Base-by-base conservation (phyloP, 2,329 filamentous ascomycete genomes). In the Alternaria infectoria region DNA sequence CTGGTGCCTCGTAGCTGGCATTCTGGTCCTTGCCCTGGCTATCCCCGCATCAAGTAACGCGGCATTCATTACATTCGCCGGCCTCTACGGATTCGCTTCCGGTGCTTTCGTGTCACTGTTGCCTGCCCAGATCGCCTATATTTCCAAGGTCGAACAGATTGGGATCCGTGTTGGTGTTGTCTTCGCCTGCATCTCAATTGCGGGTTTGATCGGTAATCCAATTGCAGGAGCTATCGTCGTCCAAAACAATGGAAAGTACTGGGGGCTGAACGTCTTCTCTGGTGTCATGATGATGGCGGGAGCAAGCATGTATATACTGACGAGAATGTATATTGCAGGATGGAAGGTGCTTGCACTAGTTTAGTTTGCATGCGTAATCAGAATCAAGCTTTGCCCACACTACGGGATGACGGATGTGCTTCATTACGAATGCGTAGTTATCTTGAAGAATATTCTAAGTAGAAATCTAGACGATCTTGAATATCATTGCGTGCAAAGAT, bases 231-330 rank as follows among this genome's bases (percentile, higher is more conserved):
- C 77, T 1, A 73, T 86, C 46, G 70, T 87, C 4, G 74, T 80
- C 4, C 68, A 86, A 83, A 85, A 80, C 84, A 28, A 84, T 46
- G 89, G 88, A 4, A 76, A 77, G 8, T 91, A 86, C 66, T 79
- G 86, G 17, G 86, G 87, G 3, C 70, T 92, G 65, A 88, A 91
- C 79, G 80, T 92, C 3, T 93, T 91, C 73, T 86, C 86, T 51
- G 90, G 90, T 1, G 77, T 87, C 15, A 79, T 85, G 62, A 82
- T 86, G 74, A 50, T 82, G 26, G 79, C 72, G 6, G 84, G 84
- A n/a, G 77, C 78, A 36, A 58, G 74, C 12, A 51, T 79, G 46
- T 79, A 78, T 26, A 62, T 67, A 0, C 15, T 75, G 9, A 74
- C 76, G 9, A 72, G 78, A 21, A 69, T 74, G 55, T 66, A 72